phyloP scores from a whole-genome alignment of 139 green algal genomes.

The Microglena sp. region DNA sequence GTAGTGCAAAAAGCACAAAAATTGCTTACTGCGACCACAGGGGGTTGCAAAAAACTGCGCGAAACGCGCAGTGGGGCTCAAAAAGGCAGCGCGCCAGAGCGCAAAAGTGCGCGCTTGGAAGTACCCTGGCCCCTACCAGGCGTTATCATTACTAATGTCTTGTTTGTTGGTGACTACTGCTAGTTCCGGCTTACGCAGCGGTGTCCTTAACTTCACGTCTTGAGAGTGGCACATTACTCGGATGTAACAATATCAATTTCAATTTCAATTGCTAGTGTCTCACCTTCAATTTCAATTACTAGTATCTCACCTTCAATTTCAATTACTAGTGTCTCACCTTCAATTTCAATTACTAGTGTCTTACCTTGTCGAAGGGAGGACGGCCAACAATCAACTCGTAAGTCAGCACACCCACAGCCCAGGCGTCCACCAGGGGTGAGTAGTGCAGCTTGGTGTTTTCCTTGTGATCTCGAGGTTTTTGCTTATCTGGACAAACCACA shows the following conservation, averaged over 20 bases:
- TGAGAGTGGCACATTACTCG: too few relatives aligned
- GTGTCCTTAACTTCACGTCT: too few relatives aligned
- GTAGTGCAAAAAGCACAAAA: too few relatives aligned
- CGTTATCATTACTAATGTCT: too few relatives aligned
- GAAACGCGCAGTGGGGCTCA: too few relatives aligned
- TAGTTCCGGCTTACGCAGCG: too few relatives aligned
- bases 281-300: neutral
- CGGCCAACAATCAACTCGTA: slow-evolving; percentile 50
- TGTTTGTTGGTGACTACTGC: neutral
- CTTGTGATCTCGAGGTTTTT: slow-evolving; percentile 17
- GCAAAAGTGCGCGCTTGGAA: too few relatives aligned
- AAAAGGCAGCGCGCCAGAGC: too few relatives aligned
- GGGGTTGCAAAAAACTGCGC: too few relatives aligned
- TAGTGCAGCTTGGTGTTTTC: slow-evolving; percentile 28
- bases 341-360: neutral
- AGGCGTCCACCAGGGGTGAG: slow-evolving; percentile 42
- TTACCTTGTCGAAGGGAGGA: slow-evolving; percentile 53
- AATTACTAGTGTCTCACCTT: neutral
- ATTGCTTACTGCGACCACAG: too few relatives aligned
- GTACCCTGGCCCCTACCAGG: too few relatives aligned
- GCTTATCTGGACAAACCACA: slow-evolving; percentile 33
- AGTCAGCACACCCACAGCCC: slow-evolving; percentile 51
- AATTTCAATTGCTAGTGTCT: neutral
- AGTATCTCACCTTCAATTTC: neutral
- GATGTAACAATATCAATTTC: too few relatives aligned